phyloP scores from a whole-genome alignment of 2,329 filamentous ascomycete genomes.

The Fusarium sp. region DNA sequence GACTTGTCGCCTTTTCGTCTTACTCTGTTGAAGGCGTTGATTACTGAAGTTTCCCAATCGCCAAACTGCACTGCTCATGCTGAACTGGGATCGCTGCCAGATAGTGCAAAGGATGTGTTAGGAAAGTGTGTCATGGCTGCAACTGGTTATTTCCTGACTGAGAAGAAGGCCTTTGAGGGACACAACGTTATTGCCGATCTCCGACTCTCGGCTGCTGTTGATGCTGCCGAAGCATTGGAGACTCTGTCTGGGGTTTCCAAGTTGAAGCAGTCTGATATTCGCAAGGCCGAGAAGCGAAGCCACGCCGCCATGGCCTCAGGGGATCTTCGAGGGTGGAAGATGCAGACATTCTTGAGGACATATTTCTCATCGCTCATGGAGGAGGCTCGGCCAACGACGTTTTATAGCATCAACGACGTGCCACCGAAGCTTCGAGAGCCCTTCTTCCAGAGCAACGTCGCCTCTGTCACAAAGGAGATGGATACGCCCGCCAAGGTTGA shows the following conservation, averaged over 20 bases:
- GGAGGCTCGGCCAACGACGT: conserved; percentile 47
- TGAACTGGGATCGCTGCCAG: conserved; percentile 37
- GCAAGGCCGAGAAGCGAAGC: conserved; percentile 51
- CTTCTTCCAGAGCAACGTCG: conserved; percentile 48
- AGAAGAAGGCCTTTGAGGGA: conserved; percentile 45
- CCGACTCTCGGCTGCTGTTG: conserved; percentile 47
- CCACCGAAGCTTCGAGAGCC: conserved; percentile 43
- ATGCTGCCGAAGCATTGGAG: conserved; percentile 43
- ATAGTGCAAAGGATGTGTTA: conserved; percentile 42
- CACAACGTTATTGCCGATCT: conserved; percentile 38
- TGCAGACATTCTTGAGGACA: conserved; percentile 56
- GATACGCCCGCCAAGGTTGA: conserved; percentile 46
- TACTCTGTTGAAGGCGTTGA: conserved; percentile 50
- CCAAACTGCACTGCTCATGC: conserved; percentile 40
- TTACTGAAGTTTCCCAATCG: conserved; percentile 42
- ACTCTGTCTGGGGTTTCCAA: conserved; percentile 34
- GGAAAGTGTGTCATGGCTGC: conserved; percentile 41
- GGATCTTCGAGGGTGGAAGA: conserved; percentile 56
- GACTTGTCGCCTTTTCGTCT: conserved; percentile 46
- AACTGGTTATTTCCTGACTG: conserved; percentile 41
- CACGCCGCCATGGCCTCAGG: conserved; percentile 48
- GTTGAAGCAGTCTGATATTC: conserved; percentile 46
- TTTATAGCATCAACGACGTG: conserved; percentile 45
- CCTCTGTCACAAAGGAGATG: conserved; percentile 47
- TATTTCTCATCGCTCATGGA: conserved; percentile 48